Conservation (phyloP, 352 stramenopile species). For the Globisporangium abappressorium region DNA sequence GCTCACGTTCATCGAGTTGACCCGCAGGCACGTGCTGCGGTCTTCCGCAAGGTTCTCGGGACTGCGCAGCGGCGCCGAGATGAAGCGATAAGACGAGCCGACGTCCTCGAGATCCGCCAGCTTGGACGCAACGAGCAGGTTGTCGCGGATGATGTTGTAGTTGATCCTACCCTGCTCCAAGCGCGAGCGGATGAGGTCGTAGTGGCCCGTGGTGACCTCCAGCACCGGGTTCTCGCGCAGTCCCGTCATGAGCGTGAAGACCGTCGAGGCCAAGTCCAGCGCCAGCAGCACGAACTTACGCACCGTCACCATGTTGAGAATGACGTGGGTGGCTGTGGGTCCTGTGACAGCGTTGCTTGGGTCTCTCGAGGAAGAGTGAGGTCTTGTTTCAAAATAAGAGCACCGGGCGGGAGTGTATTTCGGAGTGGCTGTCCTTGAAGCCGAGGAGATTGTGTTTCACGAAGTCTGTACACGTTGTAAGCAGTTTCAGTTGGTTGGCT, state of each 20-base stretch:
- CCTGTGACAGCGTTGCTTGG: too few species aligned
- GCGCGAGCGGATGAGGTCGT: conserved; percentile 20
- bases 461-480: background rate
- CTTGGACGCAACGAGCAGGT: conserved; percentile 16
- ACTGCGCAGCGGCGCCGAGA: conserved; percentile 29
- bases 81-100: conserved; percentile 7
- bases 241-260: conserved; percentile 30
- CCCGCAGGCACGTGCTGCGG: conserved; percentile 37
- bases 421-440: background rate
- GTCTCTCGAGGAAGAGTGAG: background rate
- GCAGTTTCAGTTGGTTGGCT: too few species aligned
- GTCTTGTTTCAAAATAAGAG: background rate
- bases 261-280: conserved; percentile 21
- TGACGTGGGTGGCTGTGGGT: background rate
- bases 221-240: conserved; percentile 30
- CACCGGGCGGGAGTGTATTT: background rate
- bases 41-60: conserved; percentile 33
- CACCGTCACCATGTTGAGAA: conserved; percentile 6
- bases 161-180: conserved; percentile 25
- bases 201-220: conserved; percentile 17
- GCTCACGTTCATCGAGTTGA: conserved; percentile 42
- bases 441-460: background rate
- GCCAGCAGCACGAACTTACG: conserved; percentile 20
- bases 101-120: conserved; percentile 14
- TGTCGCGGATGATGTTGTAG: conserved; percentile 25